A percentile compares a stretch with the other conserved stretches of the same genome.
phyloP scores from a whole-genome alignment of 768 basidiomycete genomes.

The Xanthoconium stramineum region DNA sequence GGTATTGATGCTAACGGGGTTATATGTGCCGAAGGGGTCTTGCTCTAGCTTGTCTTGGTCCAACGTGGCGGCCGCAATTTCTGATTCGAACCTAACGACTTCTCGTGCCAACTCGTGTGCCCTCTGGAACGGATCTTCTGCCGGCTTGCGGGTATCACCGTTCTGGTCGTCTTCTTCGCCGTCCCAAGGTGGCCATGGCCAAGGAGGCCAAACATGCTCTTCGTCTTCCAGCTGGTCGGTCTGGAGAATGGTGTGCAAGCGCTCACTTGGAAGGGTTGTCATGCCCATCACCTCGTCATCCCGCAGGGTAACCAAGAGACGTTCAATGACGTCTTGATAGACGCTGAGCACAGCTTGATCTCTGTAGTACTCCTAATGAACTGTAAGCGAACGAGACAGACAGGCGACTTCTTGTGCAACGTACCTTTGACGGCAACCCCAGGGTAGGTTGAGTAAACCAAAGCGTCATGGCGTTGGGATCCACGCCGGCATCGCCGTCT shows the following conservation, averaged over 20 bases:
- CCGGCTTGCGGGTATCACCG: conserved; percentile 36
- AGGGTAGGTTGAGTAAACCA: conserved; percentile 83
- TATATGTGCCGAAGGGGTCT: conserved; percentile 87
- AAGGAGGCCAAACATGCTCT: conserved; percentile 62
- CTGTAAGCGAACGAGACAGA: background rate
- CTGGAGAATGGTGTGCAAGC: conserved; percentile 31
- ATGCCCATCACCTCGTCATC: conserved; percentile 35
- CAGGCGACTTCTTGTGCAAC: background rate
- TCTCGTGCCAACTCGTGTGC: conserved; percentile 63
- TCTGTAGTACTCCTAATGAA: conserved; percentile 78
- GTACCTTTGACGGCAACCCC: conserved; percentile 84
- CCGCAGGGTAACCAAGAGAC: conserved; percentile 59
- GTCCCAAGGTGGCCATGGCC: conserved; percentile 87
- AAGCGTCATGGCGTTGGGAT: conserved; percentile 81
- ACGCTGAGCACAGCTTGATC: conserved; percentile 67
- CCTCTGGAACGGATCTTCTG: conserved; percentile 36
- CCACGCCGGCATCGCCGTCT: conserved; percentile 83
- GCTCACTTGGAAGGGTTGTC: conserved; percentile 7
- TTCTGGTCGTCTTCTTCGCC: conserved; percentile 53
- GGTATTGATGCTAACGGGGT: conserved; percentile 69
- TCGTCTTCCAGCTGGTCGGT: conserved; percentile 35
- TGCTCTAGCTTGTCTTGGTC: conserved; percentile 75
- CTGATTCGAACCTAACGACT: conserved; percentile 75
- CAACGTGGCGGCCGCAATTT: conserved; percentile 73
- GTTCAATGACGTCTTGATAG: conserved; percentile 67